Percentiles rank a stretch among this genome's conserved stretches.
These are phyloP conservation scores for Kingdonia uniflora DNA, from an alignment of 164 flowering plant genomes.

Conservation along the genomic window DNA sequence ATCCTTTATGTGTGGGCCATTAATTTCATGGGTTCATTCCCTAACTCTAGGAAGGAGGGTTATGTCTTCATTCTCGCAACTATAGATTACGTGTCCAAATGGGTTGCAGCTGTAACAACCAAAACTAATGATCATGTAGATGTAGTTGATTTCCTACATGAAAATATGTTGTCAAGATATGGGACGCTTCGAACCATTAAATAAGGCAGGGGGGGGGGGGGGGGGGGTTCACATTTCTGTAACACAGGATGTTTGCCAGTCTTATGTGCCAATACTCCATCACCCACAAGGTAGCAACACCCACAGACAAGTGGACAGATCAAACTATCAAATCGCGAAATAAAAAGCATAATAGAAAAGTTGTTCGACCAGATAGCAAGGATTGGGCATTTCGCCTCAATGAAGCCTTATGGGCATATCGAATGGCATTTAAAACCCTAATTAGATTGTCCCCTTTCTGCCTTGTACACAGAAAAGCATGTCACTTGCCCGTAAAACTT, in stretches of 20 bases:
- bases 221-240: neutral
- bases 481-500: neutral
- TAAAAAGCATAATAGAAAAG: neutral
- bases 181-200: neutral
- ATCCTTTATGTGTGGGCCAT: neutral
- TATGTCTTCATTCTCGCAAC: too few relatives aligned
- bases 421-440: neutral
- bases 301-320: neutral
- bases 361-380: too few relatives aligned
- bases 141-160: neutral
- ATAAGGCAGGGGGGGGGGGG: too few relatives aligned
- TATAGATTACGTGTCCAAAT: too few relatives aligned
- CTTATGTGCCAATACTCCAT: neutral
- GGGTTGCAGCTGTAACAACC: neutral
- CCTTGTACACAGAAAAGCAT: neutral
- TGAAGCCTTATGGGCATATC: too few relatives aligned
- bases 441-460: neutral
- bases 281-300: neutral
- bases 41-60: too few relatives aligned
- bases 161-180: neutral
- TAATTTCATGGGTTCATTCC: neutral
- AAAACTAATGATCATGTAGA: neutral
- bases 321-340: neutral
- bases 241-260: neutral
- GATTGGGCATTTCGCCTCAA: too few relatives aligned